Base-by-base conservation (phyloP, 129 eudicot species). In the Saposhnikovia divaricata region DNA sequence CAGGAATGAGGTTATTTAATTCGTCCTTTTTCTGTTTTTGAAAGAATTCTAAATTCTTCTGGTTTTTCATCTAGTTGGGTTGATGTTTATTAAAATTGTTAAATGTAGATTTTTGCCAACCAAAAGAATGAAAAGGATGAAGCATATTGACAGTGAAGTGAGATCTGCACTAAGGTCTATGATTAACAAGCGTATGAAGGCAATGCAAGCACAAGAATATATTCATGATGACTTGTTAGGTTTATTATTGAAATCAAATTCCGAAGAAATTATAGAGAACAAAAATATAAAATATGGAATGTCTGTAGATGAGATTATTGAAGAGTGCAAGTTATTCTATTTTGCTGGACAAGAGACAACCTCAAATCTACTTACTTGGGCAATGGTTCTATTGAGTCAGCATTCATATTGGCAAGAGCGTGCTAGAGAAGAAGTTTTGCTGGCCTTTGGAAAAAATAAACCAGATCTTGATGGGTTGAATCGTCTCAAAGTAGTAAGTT, bases 1-100 rank as follows among this genome's bases (percentile, higher is more conserved):
- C 84, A 44, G 80, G 84, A 25, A 61, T 38, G 68, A 81, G 84
- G 84, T 81, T 75, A 31, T 2, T 21, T 34, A 14, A 31, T 66
- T 3, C 68, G 10, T 8, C 34, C 34, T 31, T 21, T 31, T 28
- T 66, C 42, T 66, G 9, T 66, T 65, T 65, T 11, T 65, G 71
- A 6, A 65, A 21, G 28, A 31, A 31, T 31, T 31, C 34, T 31
- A 31, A 31, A 31, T 31, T 40, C n/a, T 18, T 42, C 19, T 48
- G 13, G 34, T 74, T 23, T 42, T 74, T 10, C 34, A 5, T 44
- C 57, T 21, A n/a, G 19, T 23, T 31, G 72, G 9, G 3, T 34
- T 31, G 37, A 75, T n/a, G 48, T 75, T 75, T 14, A 45, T 23
- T 75, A 19, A 4, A 44, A 48, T 75, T 43, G 2, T 75, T 47